These are phyloP conservation scores for Panicum virgatum DNA, from an alignment of 202 grass and related monocot genomes.

Conservation along the genomic window DNA sequence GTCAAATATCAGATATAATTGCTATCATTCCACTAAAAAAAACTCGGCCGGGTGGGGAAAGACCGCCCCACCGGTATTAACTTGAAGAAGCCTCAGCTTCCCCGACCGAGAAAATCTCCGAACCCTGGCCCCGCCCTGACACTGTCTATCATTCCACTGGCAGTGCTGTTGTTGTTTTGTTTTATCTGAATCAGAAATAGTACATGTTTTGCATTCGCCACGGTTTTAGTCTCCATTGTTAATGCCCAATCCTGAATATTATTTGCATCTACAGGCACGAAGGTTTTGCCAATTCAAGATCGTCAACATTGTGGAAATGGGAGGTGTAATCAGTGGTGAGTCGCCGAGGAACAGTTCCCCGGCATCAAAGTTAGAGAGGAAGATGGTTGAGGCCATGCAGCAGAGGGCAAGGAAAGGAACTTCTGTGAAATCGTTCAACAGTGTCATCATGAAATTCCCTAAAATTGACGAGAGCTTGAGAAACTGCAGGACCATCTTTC, in stretches of 20 bases:
- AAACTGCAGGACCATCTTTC: slow-evolving; percentile 90
- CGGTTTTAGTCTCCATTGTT: neutral
- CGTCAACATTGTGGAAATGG: slow-evolving; percentile 46
- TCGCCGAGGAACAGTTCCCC: slow-evolving; percentile 55
- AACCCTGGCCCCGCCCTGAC: no score
- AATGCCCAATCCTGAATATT: neutral
- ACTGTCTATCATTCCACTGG: neutral
- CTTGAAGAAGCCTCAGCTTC: no score
- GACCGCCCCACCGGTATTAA: no score
- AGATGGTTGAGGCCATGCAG: slow-evolving; percentile 98
- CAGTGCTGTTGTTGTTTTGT: neutral
- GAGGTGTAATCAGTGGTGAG: slow-evolving; percentile 61
- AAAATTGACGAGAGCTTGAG: slow-evolving; percentile 92
- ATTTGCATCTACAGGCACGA: slow-evolving; percentile 35
- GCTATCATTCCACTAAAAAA: no score
- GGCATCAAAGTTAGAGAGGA: slow-evolving; percentile 79
- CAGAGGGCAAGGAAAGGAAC: slow-evolving; percentile 80
- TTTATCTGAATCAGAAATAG: neutral
- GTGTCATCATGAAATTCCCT: slow-evolving; percentile 93
- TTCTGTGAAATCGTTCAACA: slow-evolving; percentile 86
- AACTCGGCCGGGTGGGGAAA: no score
- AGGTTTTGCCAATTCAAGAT: slow-evolving; percentile 17
- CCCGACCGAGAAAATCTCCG: no score
- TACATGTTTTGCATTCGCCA: neutral
- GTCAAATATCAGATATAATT: neutral